These are phyloP conservation scores for Galerina marginata DNA, from an alignment of 768 basidiomycete species.

Conservation along the genomic window DNA sequence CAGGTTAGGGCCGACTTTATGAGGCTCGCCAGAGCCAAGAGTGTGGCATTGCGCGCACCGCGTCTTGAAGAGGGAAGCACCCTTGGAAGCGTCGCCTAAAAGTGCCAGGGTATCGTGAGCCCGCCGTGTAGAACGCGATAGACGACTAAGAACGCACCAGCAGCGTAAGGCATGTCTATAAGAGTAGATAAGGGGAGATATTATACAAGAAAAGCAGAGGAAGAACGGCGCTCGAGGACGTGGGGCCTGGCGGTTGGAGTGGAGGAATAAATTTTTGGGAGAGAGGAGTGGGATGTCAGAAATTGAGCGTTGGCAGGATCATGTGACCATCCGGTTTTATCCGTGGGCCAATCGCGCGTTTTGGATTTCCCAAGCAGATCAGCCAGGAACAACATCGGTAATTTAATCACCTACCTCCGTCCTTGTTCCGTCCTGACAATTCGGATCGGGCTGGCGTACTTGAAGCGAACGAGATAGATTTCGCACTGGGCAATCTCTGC, in stretches of 20 bases:
- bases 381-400: too few relatives aligned
- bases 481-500: too few relatives aligned
- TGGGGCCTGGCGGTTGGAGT: constrained; percentile 19
- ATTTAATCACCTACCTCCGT: constrained; percentile 12
- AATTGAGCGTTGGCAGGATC: constrained; percentile 24
- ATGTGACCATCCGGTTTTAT: too few relatives aligned
- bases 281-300: constrained; percentile 12
- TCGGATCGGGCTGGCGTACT: too few relatives aligned
- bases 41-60: constrained; percentile 96
- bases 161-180: constrained; percentile 44
- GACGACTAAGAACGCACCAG: constrained; percentile 36
- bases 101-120: background rate
- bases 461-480: too few relatives aligned
- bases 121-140: constrained; percentile 50
- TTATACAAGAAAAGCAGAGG: constrained; percentile 27
- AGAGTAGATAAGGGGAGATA: constrained; percentile 25
- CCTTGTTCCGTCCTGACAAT: too few relatives aligned
- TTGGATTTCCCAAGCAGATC: too few relatives aligned
- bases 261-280: constrained; percentile 22
- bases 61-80: constrained; percentile 95
- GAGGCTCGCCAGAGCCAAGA: constrained; percentile 70
- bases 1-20: constrained; percentile 96
- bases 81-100: constrained; percentile 84
- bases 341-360: too few relatives aligned
- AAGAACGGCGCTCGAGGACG: constrained; percentile 5